A percentile compares a stretch with the other conserved stretches of the same genome.
Evolutionary conservation across 805 yeast genomes (phyloP).

Genomic region (Blastobotrys chiropterorum): DNA sequence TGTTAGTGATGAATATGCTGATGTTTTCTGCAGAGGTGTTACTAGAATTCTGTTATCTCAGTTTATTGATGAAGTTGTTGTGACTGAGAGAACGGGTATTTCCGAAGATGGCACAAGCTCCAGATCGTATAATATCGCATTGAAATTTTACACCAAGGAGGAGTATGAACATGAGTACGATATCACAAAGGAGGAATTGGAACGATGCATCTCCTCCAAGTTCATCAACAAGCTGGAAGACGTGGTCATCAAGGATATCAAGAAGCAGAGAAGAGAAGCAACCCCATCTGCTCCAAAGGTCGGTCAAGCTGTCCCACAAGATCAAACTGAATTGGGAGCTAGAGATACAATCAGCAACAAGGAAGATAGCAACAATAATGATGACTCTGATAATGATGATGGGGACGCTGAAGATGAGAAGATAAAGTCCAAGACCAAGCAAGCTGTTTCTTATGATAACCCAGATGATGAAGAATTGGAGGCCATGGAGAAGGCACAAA

Average conservation of each 20-base stretch:
- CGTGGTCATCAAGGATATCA: slow-evolving; percentile 72
- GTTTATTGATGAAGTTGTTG: slow-evolving; percentile 76
- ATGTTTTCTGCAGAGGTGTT: slow-evolving; percentile 84
- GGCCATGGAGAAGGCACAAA: slow-evolving; percentile 74
- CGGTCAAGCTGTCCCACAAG: slow-evolving; percentile 32
- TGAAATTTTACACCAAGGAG: slow-evolving; percentile 65
- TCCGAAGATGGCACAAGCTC: slow-evolving; percentile 41
- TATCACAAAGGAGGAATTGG: slow-evolving; percentile 72
- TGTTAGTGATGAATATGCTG: slow-evolving; percentile 82
- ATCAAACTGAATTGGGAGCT: slow-evolving; percentile 49
- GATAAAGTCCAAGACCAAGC: slow-evolving; percentile 58
- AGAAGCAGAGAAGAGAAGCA: slow-evolving; percentile 59
- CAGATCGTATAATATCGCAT: slow-evolving; percentile 68
- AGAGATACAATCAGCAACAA: slow-evolving; percentile 34
- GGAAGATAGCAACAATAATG: slow-evolving; percentile 30
- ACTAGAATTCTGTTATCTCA: slow-evolving; percentile 82
- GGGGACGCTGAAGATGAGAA: slow-evolving; percentile 58
- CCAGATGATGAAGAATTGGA: slow-evolving; percentile 95
- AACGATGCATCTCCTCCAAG: slow-evolving; percentile 52
- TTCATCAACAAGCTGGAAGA: slow-evolving; percentile 69
- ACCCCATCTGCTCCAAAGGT: slow-evolving; percentile 35
- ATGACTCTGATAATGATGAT: slow-evolving; percentile 41
- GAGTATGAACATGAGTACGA: slow-evolving; percentile 90
- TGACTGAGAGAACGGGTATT: slow-evolving; percentile 80
- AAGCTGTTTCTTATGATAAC: slow-evolving; percentile 86